Conservation (phyloP, 1,284 basidiomycete species). For the Calocybe gambosa region DNA sequence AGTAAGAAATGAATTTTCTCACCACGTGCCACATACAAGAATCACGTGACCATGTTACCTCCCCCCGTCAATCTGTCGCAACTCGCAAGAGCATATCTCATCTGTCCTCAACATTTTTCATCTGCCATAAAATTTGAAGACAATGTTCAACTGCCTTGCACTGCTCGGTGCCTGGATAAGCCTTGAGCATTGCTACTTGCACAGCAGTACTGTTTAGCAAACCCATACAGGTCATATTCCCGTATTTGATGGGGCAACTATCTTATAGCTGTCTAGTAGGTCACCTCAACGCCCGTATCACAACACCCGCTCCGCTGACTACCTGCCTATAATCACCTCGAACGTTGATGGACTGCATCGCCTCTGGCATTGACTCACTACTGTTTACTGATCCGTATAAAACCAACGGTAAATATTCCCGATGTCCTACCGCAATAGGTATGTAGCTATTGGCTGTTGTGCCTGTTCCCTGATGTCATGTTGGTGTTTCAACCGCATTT, state of each 20-base stretch:
- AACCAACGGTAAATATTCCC: neutral
- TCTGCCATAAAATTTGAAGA: neutral
- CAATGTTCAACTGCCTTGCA: neutral
- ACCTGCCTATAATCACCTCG: constrained; percentile 1
- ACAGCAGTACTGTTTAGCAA: neutral
- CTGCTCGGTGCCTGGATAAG: neutral
- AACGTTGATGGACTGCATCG: constrained; percentile 5
- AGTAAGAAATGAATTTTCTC: neutral
- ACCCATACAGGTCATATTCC: neutral
- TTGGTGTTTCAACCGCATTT: constrained; percentile 23
- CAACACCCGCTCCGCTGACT: neutral
- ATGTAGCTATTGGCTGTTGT: constrained; percentile 11
- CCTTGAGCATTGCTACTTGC: neutral
- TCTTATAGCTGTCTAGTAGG: too few species aligned
- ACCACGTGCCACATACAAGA: neutral
- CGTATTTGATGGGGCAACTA: neutral
- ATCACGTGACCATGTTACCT: too few species aligned
- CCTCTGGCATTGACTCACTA: constrained; percentile 10
- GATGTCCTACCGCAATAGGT: neutral
- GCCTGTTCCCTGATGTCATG: constrained; percentile 20
- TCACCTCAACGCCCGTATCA: too few species aligned
- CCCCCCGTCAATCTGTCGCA: too few species aligned
- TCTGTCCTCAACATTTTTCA: too few species aligned
- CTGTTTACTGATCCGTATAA: constrained; percentile 3
- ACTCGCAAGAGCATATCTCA: too few species aligned